phyloP scores from a whole-genome alignment of 2,329 filamentous ascomycete species.

The Paraphaeosphaeria minitans region DNA sequence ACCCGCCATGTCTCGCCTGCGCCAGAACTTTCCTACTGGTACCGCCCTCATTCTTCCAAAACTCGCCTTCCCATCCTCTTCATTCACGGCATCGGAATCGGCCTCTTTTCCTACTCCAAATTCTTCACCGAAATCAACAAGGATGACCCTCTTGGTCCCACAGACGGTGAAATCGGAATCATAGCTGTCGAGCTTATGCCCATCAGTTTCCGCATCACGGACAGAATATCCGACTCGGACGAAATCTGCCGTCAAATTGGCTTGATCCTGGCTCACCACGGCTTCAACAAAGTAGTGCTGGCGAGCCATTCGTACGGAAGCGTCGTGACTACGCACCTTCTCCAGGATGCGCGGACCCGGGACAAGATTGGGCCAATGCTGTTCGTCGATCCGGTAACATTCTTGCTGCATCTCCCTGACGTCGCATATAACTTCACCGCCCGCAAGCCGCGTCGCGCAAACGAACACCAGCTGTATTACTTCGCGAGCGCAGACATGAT shows the following conservation, averaged over 20 bases:
- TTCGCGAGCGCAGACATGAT: conserved; percentile 72
- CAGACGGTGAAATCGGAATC: conserved; percentile 62
- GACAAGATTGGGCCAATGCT: conserved; percentile 55
- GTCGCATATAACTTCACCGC: conserved; percentile 71
- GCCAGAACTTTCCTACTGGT: conserved; percentile 65
- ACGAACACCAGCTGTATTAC: conserved; percentile 73
- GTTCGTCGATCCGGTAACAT: conserved; percentile 67
- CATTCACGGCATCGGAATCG: conserved; percentile 73
- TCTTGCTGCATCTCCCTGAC: conserved; percentile 70
- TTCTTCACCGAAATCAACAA: conserved; percentile 62
- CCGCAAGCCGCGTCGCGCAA: conserved; percentile 53
- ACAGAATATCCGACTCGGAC: conserved; percentile 56
- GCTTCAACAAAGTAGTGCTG: conserved; percentile 64
- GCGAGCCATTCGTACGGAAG: conserved; percentile 68
- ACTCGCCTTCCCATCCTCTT: conserved; percentile 66
- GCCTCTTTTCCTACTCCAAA: conserved; percentile 65
- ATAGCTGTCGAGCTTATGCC: conserved; percentile 70
- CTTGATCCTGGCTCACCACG: conserved; percentile 62
- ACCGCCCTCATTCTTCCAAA: conserved; percentile 65
- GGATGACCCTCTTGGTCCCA: conserved; percentile 24
- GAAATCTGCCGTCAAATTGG: conserved; percentile 63
- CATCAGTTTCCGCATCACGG: conserved; percentile 66
- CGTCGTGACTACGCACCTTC: conserved; percentile 65
- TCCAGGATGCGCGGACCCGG: conserved; percentile 56
- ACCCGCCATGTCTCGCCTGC: conserved; percentile 56